phyloP scores from a whole-genome alignment of 2,329 filamentous ascomycete genomes.

The Ophiocordyceps polyrhachis-furcata region DNA sequence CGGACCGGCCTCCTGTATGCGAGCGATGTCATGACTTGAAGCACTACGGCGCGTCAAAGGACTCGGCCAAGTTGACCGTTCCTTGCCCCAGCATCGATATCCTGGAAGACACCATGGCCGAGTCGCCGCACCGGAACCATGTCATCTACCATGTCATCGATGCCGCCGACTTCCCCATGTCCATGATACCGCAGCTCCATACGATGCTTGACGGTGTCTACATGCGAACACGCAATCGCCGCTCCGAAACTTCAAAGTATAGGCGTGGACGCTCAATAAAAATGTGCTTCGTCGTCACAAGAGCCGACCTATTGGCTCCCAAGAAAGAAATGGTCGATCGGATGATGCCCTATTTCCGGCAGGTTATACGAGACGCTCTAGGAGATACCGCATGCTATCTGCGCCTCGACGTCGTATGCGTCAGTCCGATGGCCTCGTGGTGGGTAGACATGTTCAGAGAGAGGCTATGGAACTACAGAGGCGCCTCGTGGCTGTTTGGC shows the following conservation, averaged over 20 bases:
- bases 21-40: constrained; percentile 71
- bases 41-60: constrained; percentile 48
- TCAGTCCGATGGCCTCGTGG: constrained; percentile 75
- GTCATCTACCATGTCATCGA: constrained; percentile 93
- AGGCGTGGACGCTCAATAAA: constrained; percentile 50
- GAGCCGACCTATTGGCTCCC: constrained; percentile 70
- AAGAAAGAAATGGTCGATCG: constrained; percentile 67
- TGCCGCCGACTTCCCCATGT: constrained; percentile 93
- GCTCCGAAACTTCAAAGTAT: constrained; percentile 49
- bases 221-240: constrained; percentile 62
- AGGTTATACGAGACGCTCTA: constrained; percentile 59
- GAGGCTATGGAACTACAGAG: constrained; percentile 66
- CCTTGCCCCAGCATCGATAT: constrained; percentile 65
- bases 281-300: constrained; percentile 78
- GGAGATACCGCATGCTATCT: constrained; percentile 47
- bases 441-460: constrained; percentile 80
- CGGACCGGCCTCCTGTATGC: constrained; percentile 44
- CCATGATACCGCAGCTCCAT: constrained; percentile 61
- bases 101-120: constrained; percentile 65
- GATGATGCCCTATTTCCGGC: constrained; percentile 68
- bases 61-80: constrained; percentile 35
- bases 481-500: constrained; percentile 90
- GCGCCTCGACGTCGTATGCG: constrained; percentile 71
- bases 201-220: constrained; percentile 51
- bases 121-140: constrained; percentile 79